Conservation (phyloP, 2,329 filamentous ascomycete genomes). For the Epichloe baconii region DNA sequence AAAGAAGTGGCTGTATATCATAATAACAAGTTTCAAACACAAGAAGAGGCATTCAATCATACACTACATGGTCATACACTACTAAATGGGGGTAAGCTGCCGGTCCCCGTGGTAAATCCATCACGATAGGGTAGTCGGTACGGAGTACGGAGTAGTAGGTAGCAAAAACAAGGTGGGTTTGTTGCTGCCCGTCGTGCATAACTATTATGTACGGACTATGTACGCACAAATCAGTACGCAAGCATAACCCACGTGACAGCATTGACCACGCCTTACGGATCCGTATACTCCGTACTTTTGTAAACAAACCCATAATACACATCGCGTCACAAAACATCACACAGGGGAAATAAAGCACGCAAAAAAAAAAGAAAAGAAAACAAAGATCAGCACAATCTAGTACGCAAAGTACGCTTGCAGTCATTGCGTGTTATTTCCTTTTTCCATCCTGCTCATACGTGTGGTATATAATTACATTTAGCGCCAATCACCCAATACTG, state of each 20-base stretch:
- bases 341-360: neutral
- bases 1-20: too few relatives aligned
- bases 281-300: too few relatives aligned
- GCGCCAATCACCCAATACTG: neutral
- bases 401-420: neutral
- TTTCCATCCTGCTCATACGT: neutral
- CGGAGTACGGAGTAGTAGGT: too few relatives aligned
- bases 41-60: too few relatives aligned
- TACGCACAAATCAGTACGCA: neutral
- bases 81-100: too few relatives aligned
- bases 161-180: too few relatives aligned
- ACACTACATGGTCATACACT: too few relatives aligned
- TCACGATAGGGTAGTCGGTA: too few relatives aligned
- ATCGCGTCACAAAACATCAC: neutral
- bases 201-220: neutral
- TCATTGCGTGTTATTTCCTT: constrained; percentile 5
- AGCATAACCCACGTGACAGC: neutral
- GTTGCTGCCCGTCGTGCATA: too few relatives aligned
- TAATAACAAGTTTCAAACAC: too few relatives aligned
- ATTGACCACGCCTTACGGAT: neutral
- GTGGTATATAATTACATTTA: constrained; percentile 9
- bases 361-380: neutral
- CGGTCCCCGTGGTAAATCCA: too few relatives aligned
- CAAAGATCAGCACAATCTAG: neutral
- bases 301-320: neutral